These are phyloP conservation scores for Phytopythium kandeliae DNA, from an alignment of 352 stramenopile species.

Conservation along the genomic window DNA sequence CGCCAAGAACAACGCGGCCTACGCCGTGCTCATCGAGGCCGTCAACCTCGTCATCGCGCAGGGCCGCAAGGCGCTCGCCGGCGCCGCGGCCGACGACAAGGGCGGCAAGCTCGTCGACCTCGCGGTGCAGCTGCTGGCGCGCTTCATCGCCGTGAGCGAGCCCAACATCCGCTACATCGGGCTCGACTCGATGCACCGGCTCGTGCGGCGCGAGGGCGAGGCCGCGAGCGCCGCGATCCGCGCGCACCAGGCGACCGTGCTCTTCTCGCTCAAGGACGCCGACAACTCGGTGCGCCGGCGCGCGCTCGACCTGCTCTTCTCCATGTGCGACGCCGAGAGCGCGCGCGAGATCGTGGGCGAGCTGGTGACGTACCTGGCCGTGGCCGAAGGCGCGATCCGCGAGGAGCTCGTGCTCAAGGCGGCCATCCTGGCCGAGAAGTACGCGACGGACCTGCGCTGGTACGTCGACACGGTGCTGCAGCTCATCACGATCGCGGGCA, in stretches of 20 bases:
- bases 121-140: slow-evolving; percentile 91
- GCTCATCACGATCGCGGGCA: slow-evolving; percentile 93
- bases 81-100: slow-evolving; percentile 3
- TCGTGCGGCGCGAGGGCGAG: slow-evolving; percentile 87
- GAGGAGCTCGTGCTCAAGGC: slow-evolving; percentile 98
- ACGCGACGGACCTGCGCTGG: slow-evolving; percentile 92
- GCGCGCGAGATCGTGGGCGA: slow-evolving; percentile 95
- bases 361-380: slow-evolving; percentile 92
- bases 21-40: slow-evolving; percentile 96
- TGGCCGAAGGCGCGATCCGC: slow-evolving; percentile 91
- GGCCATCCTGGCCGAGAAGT: slow-evolving; percentile 97
- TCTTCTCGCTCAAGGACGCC: slow-evolving; percentile 96
- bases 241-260: slow-evolving; percentile 93
- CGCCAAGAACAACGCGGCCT: slow-evolving; percentile 95
- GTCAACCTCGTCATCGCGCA: slow-evolving; percentile 96
- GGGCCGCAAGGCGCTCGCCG: slow-evolving; percentile 36
- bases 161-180: slow-evolving; percentile 98
- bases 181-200: slow-evolving; percentile 94
- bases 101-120: slow-evolving; percentile 87
- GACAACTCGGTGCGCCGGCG: slow-evolving; percentile 95
- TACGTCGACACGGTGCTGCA: slow-evolving; percentile 99
- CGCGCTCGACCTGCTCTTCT: slow-evolving; percentile 96
- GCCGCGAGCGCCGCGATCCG: slow-evolving; percentile 75
- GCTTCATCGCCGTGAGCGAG: slow-evolving; percentile 97
- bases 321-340: slow-evolving; percentile 96